phyloP scores from a whole-genome alignment of 2,329 filamentous ascomycete genomes.

The Hyphodiscus sp. region DNA sequence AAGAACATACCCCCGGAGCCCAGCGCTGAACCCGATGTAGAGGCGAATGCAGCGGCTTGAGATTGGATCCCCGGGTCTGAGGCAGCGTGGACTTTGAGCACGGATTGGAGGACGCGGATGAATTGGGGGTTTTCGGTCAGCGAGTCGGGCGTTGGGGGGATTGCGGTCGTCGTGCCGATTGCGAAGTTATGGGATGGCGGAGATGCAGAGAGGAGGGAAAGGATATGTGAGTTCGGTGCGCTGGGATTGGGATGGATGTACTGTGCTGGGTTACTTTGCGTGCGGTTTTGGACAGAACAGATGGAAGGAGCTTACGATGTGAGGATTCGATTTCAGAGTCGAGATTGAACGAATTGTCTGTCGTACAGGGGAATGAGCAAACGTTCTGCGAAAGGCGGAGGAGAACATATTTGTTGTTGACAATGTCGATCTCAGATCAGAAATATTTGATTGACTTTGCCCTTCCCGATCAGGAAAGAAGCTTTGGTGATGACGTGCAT shows the following conservation, averaged over 20 bases:
- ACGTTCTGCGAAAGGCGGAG: constrained; percentile 9
- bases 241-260: constrained; percentile 49
- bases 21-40: constrained; percentile 47
- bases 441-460: neutral
- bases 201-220: constrained; percentile 52
- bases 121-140: constrained; percentile 56
- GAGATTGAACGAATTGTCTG: constrained; percentile 14
- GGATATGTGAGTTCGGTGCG: constrained; percentile 41
- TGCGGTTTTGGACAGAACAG: neutral
- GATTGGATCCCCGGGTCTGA: constrained; percentile 48
- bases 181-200: constrained; percentile 49
- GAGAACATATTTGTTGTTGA: constrained; percentile 11
- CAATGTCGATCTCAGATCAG: neutral
- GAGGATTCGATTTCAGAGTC: constrained; percentile 26
- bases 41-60: constrained; percentile 55
- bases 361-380: constrained; percentile 4
- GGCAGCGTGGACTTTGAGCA: constrained; percentile 48
- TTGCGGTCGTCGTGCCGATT: constrained; percentile 50
- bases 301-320: constrained; percentile 21
- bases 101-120: constrained; percentile 50
- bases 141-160: constrained; percentile 56
- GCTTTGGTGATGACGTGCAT: constrained; percentile 2
- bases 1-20: constrained; percentile 47
- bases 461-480: neutral
- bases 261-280: constrained; percentile 31